Conservation (phyloP, 176 grass and related monocot species). For the Leersia perrieri region DNA sequence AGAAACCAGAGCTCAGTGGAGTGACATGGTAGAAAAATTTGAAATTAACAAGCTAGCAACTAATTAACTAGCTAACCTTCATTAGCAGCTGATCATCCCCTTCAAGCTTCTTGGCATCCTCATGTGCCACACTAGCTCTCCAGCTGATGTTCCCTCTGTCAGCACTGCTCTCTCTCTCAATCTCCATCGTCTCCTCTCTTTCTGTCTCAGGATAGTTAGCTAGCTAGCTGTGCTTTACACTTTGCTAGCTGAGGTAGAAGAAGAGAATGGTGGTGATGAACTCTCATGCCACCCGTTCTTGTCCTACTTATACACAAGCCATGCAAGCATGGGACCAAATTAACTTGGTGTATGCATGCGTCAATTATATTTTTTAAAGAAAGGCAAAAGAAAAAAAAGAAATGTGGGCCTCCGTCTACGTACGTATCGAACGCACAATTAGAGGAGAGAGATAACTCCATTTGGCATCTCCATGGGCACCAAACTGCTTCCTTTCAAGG, state of each 20-base stretch:
- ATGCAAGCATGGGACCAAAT: not conserved
- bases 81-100: not conserved
- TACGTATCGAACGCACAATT: not conserved
- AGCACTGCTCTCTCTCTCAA: constrained; percentile 30
- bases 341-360: not conserved
- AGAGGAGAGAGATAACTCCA: constrained; percentile 21
- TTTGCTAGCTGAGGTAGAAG: not conserved
- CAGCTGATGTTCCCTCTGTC: constrained; percentile 28
- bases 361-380: not conserved
- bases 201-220: not conserved
- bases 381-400: not conserved
- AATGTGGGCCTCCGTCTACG: not conserved
- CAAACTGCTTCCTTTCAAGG: not conserved
- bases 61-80: too few species aligned
- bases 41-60: not conserved
- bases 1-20: not conserved
- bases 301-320: constrained; percentile 30
- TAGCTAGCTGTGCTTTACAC: too few species aligned
- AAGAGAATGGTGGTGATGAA: not conserved
- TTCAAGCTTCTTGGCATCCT: constrained; percentile 24
- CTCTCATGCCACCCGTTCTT: not conserved
- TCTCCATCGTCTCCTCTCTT: constrained; percentile 35
- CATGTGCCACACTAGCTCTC: not conserved
- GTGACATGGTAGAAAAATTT: not conserved
- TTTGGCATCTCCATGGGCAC: constrained; percentile 1